A percentile compares a stretch with the other conserved stretches of the same genome.
phyloP scores from a whole-genome alignment of 345 rosid species.

The Luvunga scandens region DNA sequence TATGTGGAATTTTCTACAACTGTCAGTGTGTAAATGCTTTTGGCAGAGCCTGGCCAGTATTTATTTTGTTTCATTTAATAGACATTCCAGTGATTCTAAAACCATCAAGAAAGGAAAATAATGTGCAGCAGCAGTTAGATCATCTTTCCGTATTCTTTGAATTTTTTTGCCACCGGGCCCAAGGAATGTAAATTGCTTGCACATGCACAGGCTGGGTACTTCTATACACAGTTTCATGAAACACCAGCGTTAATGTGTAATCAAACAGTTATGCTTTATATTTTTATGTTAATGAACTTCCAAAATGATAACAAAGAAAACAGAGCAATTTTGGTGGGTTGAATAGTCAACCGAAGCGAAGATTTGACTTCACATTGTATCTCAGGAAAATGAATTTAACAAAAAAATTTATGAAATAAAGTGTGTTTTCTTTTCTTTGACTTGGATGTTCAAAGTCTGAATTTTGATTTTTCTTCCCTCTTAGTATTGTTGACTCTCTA shows the following conservation, averaged over 20 bases:
- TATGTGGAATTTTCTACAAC: neutral
- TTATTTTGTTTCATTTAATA: neutral
- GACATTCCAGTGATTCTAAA: neutral
- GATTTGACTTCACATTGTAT: neutral
- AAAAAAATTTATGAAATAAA: neutral
- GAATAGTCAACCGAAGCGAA: neutral
- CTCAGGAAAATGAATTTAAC: neutral
- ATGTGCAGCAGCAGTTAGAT: neutral
- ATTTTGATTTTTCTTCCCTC: neutral
- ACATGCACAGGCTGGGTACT: neutral
- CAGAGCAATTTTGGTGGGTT: neutral
- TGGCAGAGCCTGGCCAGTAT: neutral
- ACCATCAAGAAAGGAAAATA: neutral
- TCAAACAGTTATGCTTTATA: too few species aligned
- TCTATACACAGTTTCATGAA: too few species aligned
- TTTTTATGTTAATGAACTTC: too few species aligned
- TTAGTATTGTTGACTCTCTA: too few species aligned
- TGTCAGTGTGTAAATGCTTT: neutral
- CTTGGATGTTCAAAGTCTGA: neutral
- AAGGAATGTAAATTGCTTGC: neutral
- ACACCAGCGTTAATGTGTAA: too few species aligned
- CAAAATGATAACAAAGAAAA: neutral
- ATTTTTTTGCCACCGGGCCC: neutral
- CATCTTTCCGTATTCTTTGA: neutral
- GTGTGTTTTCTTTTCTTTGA: neutral